Percentiles rank a stretch among this genome's conserved stretches.
phyloP scores from a whole-genome alignment of 78 protist species.

The Thecamonas trahens region DNA sequence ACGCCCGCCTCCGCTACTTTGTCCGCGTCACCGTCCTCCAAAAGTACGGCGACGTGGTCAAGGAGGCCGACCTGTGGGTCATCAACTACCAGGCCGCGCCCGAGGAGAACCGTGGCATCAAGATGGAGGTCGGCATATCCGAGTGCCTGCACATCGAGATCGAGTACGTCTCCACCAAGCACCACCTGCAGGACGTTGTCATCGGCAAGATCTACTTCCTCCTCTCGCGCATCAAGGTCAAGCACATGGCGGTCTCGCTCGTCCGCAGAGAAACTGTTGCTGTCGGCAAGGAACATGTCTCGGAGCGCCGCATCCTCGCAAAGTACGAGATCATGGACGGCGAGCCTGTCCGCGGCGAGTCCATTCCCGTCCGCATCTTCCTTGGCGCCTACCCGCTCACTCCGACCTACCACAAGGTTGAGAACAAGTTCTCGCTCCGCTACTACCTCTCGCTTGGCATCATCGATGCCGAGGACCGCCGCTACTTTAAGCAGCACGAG shows the following conservation, averaged over 20 bases:
- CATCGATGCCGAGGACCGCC: slow-evolving; percentile 37
- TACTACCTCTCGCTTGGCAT: slow-evolving; percentile 70
- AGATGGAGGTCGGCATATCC: slow-evolving; percentile 95
- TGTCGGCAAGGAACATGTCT: not conserved
- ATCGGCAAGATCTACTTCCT: slow-evolving; percentile 86
- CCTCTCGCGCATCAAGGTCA: slow-evolving; percentile 64
- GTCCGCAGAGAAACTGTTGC: slow-evolving; percentile 64
- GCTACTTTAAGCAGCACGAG: slow-evolving; percentile 81
- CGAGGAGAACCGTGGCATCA: slow-evolving; percentile 63
- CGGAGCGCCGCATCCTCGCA: slow-evolving; percentile 74
- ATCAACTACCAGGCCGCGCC: slow-evolving; percentile 38
- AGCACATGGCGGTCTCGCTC: slow-evolving; percentile 86
- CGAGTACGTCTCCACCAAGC: slow-evolving; percentile 87
- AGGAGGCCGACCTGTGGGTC: slow-evolving; percentile 87
- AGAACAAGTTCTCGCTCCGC: slow-evolving; percentile 83
- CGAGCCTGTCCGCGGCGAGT: slow-evolving; percentile 83
- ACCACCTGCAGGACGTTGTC: slow-evolving; percentile 79
- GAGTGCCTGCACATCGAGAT: slow-evolving; percentile 97
- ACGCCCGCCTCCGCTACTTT: slow-evolving; percentile 80
- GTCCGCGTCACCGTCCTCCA: slow-evolving; percentile 65
- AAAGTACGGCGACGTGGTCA: slow-evolving; percentile 36
- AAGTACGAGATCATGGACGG: slow-evolving; percentile 96
- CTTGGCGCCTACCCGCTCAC: slow-evolving; percentile 77
- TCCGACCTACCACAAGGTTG: slow-evolving; percentile 81
- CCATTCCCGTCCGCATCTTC: slow-evolving; percentile 91